Conservation (phyloP, 2,329 filamentous ascomycete genomes). For the Hypoxylon sp. region DNA sequence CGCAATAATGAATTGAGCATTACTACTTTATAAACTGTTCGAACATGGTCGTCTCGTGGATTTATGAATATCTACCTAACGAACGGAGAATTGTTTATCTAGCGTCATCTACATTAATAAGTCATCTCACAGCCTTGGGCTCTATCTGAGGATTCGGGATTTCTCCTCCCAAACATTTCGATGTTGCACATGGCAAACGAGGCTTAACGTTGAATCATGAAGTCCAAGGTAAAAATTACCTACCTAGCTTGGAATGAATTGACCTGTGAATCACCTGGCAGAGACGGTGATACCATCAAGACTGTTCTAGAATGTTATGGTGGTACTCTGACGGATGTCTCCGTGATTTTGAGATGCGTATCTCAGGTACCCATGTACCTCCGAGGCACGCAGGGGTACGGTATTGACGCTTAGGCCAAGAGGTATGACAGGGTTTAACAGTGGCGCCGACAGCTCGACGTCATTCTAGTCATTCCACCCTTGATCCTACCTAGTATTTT, state of each 20-base stretch:
- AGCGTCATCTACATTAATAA: constrained; percentile 5
- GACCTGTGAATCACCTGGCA: neutral
- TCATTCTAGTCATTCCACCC: constrained; percentile 30
- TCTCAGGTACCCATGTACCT: constrained; percentile 9
- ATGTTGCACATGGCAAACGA: neutral
- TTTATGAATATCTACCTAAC: constrained; percentile 6
- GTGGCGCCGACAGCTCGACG: constrained; percentile 30
- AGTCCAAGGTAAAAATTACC: neutral
- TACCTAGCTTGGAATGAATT: neutral
- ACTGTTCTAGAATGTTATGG: constrained; percentile 17
- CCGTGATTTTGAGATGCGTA: constrained; percentile 12
- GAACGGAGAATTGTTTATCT: constrained; percentile 4
- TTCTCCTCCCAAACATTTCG: neutral
- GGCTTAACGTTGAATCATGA: neutral
- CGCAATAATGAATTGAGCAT: constrained; percentile 48
- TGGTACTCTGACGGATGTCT: constrained; percentile 19
- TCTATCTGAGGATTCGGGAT: neutral
- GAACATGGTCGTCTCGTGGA: neutral
- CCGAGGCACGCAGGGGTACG: constrained; percentile 11
- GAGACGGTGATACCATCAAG: constrained; percentile 3
- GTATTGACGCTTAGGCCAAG: neutral
- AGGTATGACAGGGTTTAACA: constrained; percentile 6
- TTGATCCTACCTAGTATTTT: constrained; percentile 12
- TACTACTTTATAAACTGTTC: constrained; percentile 14
- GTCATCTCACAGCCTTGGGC: neutral